Percentiles rank a stretch among this genome's conserved stretches.
These are phyloP conservation scores for Echria macrotheca DNA, from an alignment of 495 filamentous ascomycete species.

Conservation along the genomic window DNA sequence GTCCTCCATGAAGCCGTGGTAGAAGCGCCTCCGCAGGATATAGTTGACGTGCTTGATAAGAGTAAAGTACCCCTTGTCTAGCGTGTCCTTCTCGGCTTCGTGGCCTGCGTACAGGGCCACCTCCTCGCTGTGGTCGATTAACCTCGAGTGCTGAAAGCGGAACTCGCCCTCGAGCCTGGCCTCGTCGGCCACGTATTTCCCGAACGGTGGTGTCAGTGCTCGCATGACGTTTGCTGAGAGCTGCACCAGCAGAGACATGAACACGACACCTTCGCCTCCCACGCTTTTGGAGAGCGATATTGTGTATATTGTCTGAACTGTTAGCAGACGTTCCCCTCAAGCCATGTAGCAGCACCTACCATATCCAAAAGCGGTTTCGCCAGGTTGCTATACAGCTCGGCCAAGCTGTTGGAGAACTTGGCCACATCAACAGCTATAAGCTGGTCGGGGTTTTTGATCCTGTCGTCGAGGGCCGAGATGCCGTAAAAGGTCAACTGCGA, in stretches of 20 bases:
- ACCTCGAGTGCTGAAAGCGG: conserved; percentile 84
- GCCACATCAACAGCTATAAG: conserved; percentile 94
- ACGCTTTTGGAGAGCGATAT: conserved; percentile 88
- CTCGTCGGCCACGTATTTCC: conserved; percentile 96
- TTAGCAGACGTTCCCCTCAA: conserved; percentile 14
- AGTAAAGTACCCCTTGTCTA: conserved; percentile 98
- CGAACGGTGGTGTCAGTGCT: conserved; percentile 92
- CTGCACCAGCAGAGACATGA: conserved; percentile 91
- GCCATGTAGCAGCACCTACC: conserved; percentile 34
- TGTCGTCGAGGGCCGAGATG: conserved; percentile 89
- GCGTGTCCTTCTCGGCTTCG: conserved; percentile 91
- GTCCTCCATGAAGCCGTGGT: conserved; percentile 97
- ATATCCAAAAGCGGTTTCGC: conserved; percentile 94
- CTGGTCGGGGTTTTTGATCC: conserved; percentile 98
- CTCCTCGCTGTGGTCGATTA: conserved; percentile 95
- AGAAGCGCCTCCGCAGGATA: conserved; percentile 80
- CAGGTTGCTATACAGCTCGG: conserved; percentile 95
- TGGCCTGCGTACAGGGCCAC: conserved; percentile 90
- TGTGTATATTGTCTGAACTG: conserved; percentile 69
- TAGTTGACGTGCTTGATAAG: conserved; percentile 98
- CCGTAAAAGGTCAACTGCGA: conserved; percentile 97
- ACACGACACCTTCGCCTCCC: conserved; percentile 87
- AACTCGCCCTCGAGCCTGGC: conserved; percentile 93
- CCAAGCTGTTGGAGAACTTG: conserved; percentile 90
- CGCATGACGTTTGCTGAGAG: conserved; percentile 91